These are phyloP conservation scores for Mrakiaceae sp. DNA, from an alignment of 1,284 basidiomycete genomes.

Conservation along the genomic window DNA sequence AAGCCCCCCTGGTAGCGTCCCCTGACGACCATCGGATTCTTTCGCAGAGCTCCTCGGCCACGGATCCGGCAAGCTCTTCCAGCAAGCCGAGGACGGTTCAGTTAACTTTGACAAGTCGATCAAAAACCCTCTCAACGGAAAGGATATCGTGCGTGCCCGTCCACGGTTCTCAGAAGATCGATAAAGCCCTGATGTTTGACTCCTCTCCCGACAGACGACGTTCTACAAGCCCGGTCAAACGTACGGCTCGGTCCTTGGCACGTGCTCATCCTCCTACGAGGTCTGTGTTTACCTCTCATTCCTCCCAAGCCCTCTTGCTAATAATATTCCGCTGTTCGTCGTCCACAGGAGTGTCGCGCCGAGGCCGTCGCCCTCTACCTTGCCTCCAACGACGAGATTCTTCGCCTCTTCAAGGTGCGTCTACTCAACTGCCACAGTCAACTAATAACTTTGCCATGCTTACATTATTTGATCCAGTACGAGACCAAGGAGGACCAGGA, in stretches of 20 bases:
- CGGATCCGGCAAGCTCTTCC: constrained; percentile 60
- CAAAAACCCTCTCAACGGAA: constrained; percentile 71
- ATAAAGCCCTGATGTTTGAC: too few species aligned
- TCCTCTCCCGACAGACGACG: constrained; percentile 30
- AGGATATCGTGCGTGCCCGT: constrained; percentile 42
- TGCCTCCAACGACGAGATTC: constrained; percentile 54
- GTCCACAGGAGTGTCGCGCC: constrained; percentile 68
- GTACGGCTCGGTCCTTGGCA: constrained; percentile 61
- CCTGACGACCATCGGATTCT: not conserved
- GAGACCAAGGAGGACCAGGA: constrained; percentile 53
- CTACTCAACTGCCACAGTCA: not conserved
- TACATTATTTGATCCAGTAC: constrained; percentile 41
- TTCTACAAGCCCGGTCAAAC: constrained; percentile 80
- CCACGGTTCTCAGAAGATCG: too few species aligned
- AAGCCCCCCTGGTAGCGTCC: not conserved
- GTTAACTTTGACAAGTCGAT: constrained; percentile 65
- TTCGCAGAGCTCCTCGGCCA: constrained; percentile 16
- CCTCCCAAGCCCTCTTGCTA: not conserved
- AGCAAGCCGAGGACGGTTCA: constrained; percentile 58
- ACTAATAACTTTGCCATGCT: constrained; percentile 5
- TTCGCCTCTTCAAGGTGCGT: constrained; percentile 61
- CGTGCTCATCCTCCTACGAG: constrained; percentile 25
- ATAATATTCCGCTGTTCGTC: not conserved
- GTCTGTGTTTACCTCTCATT: too few species aligned
- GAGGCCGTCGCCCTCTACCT: constrained; percentile 68